These are phyloP conservation scores for Penicillium corylophilum DNA, from an alignment of 2,329 filamentous ascomycete species.

Conservation along the genomic window DNA sequence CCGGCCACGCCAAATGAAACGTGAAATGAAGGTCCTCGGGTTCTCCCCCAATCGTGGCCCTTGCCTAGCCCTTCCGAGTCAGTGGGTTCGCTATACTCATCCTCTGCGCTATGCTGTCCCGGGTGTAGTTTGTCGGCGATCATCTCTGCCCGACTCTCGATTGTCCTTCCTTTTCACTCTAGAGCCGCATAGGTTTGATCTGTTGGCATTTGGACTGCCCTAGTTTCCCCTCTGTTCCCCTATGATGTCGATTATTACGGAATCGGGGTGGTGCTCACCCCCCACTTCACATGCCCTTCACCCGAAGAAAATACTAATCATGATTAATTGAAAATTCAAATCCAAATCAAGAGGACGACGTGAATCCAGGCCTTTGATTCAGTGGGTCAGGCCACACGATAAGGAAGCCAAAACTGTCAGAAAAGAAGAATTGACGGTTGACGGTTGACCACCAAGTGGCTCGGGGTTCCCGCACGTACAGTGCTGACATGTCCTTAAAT, in stretches of 20 bases:
- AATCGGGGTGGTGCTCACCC: not conserved
- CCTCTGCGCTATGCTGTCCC: not conserved
- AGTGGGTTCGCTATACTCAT: slow-evolving; percentile 7
- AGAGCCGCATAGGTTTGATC: not conserved
- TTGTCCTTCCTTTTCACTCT: not conserved
- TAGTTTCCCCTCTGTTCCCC: not conserved
- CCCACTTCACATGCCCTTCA: not conserved
- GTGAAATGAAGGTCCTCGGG: slow-evolving; percentile 13
- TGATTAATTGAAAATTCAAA: not conserved
- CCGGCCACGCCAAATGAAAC: slow-evolving; percentile 5
- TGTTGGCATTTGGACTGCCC: not conserved
- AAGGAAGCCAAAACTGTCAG: not conserved
- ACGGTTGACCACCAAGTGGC: too few species aligned
- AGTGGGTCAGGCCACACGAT: not conserved
- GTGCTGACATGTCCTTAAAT: not conserved
- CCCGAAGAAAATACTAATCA: not conserved
- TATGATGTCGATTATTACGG: not conserved
- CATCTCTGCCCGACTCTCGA: not conserved
- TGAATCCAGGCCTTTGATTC: not conserved
- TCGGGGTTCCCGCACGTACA: not conserved
- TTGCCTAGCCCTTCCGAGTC: slow-evolving; percentile 8
- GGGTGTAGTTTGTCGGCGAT: not conserved
- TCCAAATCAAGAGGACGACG: not conserved
- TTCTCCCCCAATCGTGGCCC: slow-evolving; percentile 15
- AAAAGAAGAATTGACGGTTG: not conserved